Evolutionary conservation across 2,329 filamentous ascomycete genomes (phyloP).

Genomic region (Ceratocystis alfenasii): DNA sequence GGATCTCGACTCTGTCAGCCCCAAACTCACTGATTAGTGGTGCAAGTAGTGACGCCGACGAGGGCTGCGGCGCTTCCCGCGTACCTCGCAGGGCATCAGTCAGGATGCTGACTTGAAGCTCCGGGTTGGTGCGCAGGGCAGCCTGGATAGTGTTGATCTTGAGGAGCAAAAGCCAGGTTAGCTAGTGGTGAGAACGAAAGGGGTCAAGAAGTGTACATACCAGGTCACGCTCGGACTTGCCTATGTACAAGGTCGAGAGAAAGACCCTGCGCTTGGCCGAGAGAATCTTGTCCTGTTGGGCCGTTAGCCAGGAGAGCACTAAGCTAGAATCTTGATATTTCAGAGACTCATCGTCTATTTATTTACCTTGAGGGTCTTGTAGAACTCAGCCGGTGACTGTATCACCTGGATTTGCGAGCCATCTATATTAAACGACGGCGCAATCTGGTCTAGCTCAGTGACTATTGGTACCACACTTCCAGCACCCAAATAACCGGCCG

Average conservation of each 20-base stretch:
- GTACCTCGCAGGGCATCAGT: slow-evolving; percentile 88
- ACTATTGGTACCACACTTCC: slow-evolving; percentile 41
- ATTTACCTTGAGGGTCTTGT: slow-evolving; percentile 73
- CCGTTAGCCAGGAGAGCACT: not conserved
- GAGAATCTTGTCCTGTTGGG: slow-evolving; percentile 59
- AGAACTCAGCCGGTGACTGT: slow-evolving; percentile 75
- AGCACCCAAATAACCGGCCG: slow-evolving; percentile 25
- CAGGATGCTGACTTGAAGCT: slow-evolving; percentile 73
- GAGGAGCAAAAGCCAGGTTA: slow-evolving; percentile 2
- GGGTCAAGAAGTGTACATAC: slow-evolving; percentile 32
- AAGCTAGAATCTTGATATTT: not conserved
- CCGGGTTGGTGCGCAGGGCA: slow-evolving; percentile 60
- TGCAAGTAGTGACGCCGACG: slow-evolving; percentile 76
- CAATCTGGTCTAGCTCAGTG: slow-evolving; percentile 71
- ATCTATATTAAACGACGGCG: slow-evolving; percentile 77
- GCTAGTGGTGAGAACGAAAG: slow-evolving; percentile 21
- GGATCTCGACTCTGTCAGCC: slow-evolving; percentile 70
- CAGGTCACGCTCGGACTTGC: slow-evolving; percentile 81
- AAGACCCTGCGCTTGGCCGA: slow-evolving; percentile 71
- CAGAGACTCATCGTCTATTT: not conserved
- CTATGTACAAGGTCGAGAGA: slow-evolving; percentile 92
- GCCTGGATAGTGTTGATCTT: slow-evolving; percentile 65
- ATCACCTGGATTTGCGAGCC: slow-evolving; percentile 72
- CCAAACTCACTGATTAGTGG: slow-evolving; percentile 80
- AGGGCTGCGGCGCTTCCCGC: slow-evolving; percentile 72